These are phyloP conservation scores for Saraca asoca DNA, from an alignment of 331 rosid genomes.

Conservation along the genomic window DNA sequence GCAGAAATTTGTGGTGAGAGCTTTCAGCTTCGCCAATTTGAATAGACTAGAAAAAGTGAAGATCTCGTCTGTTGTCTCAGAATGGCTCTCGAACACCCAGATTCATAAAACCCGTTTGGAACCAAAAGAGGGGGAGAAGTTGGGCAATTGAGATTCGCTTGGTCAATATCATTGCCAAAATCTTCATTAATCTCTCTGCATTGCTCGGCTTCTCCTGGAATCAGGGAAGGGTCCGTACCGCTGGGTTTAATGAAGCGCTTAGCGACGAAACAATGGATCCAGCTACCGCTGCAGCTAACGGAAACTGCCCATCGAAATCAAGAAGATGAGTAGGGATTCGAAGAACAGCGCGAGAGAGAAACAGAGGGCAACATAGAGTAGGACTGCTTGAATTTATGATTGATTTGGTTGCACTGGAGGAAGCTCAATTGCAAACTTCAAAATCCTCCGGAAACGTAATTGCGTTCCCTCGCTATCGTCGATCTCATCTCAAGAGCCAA, in stretches of 20 bases:
- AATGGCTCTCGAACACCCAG: constrained; percentile 7
- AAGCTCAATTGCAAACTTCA: constrained; percentile 21
- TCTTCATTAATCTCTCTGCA: constrained; percentile 8
- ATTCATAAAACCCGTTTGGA: neutral
- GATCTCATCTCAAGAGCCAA: constrained; percentile 50
- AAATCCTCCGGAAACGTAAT: constrained; percentile 20
- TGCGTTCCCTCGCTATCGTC: constrained; percentile 42
- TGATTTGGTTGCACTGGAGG: constrained; percentile 29
- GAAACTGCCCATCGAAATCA: constrained; percentile 57
- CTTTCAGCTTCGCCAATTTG: no score
- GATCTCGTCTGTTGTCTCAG: constrained; percentile 40
- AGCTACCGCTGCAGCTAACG: constrained; percentile 59
- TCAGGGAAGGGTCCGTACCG: neutral
- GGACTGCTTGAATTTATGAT: neutral
- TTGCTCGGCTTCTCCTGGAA: constrained; percentile 8
- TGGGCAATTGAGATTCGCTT: neutral
- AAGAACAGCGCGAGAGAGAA: neutral
- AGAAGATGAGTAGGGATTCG: neutral
- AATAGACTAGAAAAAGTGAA: constrained; percentile 59
- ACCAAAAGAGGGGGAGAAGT: constrained; percentile 10
- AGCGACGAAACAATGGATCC: constrained; percentile 63
- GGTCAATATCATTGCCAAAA: neutral
- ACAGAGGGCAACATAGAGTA: neutral
- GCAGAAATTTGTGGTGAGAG: no score
- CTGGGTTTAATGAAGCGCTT: constrained; percentile 43